phyloP scores from a whole-genome alignment of 2,329 filamentous ascomycete species.

The Calonectria pteridis region DNA sequence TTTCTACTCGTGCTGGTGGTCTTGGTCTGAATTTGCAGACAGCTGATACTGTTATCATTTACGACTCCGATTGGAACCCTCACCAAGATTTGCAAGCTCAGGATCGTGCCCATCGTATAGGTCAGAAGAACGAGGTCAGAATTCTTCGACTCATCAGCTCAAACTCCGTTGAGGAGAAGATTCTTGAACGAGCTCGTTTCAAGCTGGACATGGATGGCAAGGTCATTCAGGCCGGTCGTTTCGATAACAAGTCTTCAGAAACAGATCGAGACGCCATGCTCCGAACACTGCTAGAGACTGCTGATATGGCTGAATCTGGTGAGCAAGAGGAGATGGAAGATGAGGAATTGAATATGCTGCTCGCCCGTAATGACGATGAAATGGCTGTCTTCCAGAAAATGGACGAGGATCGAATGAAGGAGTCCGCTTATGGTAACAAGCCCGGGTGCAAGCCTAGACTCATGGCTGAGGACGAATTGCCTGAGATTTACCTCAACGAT shows the following conservation, averaged over 20 bases:
- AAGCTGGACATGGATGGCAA: slow-evolving; percentile 99
- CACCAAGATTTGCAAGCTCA: slow-evolving; percentile 99
- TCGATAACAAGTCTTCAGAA: slow-evolving; percentile 99
- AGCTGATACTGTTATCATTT: slow-evolving; percentile 99
- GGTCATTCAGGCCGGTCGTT: slow-evolving; percentile 98
- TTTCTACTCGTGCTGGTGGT: slow-evolving; percentile 99
- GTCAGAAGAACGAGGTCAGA: slow-evolving; percentile 98
- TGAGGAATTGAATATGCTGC: slow-evolving; percentile 94
- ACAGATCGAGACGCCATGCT: slow-evolving; percentile 98
- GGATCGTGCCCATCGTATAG: slow-evolving; percentile 99
- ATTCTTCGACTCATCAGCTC: slow-evolving; percentile 96
- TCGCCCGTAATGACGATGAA: slow-evolving; percentile 89
- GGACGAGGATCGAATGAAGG: slow-evolving; percentile 78
- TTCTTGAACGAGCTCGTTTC: slow-evolving; percentile 94
- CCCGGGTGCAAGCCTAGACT: slow-evolving; percentile 80
- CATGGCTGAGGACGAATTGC: slow-evolving; percentile 88
- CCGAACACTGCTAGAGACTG: slow-evolving; percentile 89
- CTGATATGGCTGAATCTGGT: slow-evolving; percentile 74
- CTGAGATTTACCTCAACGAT: slow-evolving; percentile 93
- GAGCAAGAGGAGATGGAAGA: slow-evolving; percentile 99
- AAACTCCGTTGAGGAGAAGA: slow-evolving; percentile 98
- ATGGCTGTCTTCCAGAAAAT: slow-evolving; percentile 83
- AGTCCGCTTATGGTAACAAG: slow-evolving; percentile 77
- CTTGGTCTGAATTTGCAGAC: slow-evolving; percentile 97
- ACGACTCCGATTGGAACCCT: slow-evolving; percentile 99